These are phyloP conservation scores for Fusarium circinatum DNA, from an alignment of 2,329 filamentous ascomycete genomes.

Conservation along the genomic window DNA sequence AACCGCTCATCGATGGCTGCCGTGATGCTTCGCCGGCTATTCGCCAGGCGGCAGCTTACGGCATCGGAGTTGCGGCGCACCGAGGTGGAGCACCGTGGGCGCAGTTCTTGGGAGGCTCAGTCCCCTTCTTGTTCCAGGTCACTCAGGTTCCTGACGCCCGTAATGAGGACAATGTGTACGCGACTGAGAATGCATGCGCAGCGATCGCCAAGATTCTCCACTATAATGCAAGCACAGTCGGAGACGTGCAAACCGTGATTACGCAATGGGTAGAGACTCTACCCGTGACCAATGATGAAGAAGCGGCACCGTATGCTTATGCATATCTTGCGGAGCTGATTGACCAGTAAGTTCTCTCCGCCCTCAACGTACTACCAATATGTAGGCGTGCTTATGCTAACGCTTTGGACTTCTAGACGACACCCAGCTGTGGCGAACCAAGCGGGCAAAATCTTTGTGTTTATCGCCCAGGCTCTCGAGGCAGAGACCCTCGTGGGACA, in stretches of 20 bases:
- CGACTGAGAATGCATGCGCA: constrained; percentile 96
- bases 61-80: constrained; percentile 93
- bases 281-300: constrained; percentile 93
- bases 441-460: constrained; percentile 83
- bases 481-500: constrained; percentile 89
- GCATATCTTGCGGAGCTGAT: constrained; percentile 91
- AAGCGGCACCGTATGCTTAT: constrained; percentile 96
- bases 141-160: constrained; percentile 84
- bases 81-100: constrained; percentile 89
- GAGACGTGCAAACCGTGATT: constrained; percentile 79
- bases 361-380: not conserved
- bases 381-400: constrained; percentile 38
- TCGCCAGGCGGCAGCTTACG: constrained; percentile 94
- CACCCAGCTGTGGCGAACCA: constrained; percentile 83
- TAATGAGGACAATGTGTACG: constrained; percentile 93
- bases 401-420: constrained; percentile 66
- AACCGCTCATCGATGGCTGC: constrained; percentile 88
- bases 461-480: constrained; percentile 88
- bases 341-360: constrained; percentile 78
- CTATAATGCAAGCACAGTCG: constrained; percentile 82
- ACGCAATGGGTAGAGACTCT: constrained; percentile 91
- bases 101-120: constrained; percentile 82
- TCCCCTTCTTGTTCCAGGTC: constrained; percentile 86
- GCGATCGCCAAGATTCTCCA: constrained; percentile 97
- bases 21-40: constrained; percentile 88